Conservation (phyloP, 2,329 filamentous ascomycete species). For the Diaporthe eres region DNA sequence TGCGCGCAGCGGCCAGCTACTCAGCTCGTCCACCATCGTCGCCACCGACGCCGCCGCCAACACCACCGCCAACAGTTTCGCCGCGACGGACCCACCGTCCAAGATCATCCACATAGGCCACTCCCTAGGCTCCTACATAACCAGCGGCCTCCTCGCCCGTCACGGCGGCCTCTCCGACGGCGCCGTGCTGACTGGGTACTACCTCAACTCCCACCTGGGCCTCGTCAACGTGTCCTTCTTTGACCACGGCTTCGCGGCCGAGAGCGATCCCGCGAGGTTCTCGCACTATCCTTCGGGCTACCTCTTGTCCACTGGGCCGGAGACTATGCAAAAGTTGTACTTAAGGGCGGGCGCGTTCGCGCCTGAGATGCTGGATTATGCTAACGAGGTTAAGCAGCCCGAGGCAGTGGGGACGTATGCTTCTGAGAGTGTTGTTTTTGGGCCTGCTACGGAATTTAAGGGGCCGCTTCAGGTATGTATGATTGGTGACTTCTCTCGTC, state of each 20-base stretch:
- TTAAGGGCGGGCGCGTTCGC: slow-evolving; percentile 50
- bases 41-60: slow-evolving; percentile 35
- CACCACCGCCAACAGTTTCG: slow-evolving; percentile 43
- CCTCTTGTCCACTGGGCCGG: slow-evolving; percentile 45
- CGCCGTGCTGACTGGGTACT: slow-evolving; percentile 56
- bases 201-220: slow-evolving; percentile 47
- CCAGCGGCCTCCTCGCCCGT: slow-evolving; percentile 10
- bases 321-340: slow-evolving; percentile 52
- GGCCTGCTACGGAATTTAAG: slow-evolving; percentile 47
- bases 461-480: slow-evolving; percentile 49
- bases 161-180: slow-evolving; percentile 53
- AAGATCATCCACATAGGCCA: slow-evolving; percentile 50
- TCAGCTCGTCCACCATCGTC: slow-evolving; percentile 44
- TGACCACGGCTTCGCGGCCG: slow-evolving; percentile 45
- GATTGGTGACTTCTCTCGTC: not conserved
- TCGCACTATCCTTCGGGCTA: slow-evolving; percentile 45
- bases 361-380: slow-evolving; percentile 49
- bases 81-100: slow-evolving; percentile 44
- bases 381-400: slow-evolving; percentile 52
- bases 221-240: slow-evolving; percentile 42
- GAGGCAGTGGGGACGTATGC: slow-evolving; percentile 50
- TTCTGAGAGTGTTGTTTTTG: slow-evolving; percentile 45
- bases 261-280: slow-evolving; percentile 43
- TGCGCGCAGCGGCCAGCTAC: slow-evolving; percentile 52
- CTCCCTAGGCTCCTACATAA: slow-evolving; percentile 45